phyloP scores from a whole-genome alignment of 192 early-diverging fungal species.

The Entomortierella lignicola region DNA sequence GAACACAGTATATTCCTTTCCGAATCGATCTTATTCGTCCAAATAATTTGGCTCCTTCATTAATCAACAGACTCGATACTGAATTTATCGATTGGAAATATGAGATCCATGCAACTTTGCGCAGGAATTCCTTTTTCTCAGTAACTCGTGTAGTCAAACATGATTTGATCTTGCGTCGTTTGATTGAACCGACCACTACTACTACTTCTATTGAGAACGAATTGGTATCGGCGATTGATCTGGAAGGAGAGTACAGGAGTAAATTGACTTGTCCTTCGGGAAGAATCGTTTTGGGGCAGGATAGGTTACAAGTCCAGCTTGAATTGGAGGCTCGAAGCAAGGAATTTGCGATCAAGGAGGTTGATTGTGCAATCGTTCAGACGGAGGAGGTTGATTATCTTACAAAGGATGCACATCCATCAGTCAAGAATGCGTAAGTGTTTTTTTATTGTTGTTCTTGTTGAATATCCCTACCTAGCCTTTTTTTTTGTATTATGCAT shows the following conservation, averaged over 20 bases:
- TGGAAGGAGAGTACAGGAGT: slow-evolving; percentile 31
- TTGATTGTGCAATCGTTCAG: slow-evolving; percentile 41
- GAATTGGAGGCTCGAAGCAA: slow-evolving; percentile 45
- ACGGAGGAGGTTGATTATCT: slow-evolving; percentile 37
- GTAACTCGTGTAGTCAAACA: slow-evolving; percentile 46
- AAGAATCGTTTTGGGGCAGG: slow-evolving; percentile 43
- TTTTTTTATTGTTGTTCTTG: slow-evolving; percentile 4
- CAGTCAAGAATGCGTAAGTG: slow-evolving; percentile 34
- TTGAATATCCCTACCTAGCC: neutral
- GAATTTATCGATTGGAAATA: slow-evolving; percentile 52
- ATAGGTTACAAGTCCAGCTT: slow-evolving; percentile 22
- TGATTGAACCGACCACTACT: too few relatives aligned
- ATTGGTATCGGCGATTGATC: slow-evolving; percentile 43
- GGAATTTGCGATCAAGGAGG: slow-evolving; percentile 50
- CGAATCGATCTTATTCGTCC: slow-evolving; percentile 39
- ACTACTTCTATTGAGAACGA: slow-evolving; percentile 4
- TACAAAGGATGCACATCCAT: slow-evolving; percentile 10
- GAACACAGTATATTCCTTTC: slow-evolving; percentile 49
- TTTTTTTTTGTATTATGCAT: neutral
- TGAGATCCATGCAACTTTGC: slow-evolving; percentile 49
- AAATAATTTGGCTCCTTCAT: slow-evolving; percentile 27
- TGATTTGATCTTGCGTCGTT: slow-evolving; percentile 44
- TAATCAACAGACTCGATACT: slow-evolving; percentile 55
- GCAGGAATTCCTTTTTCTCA: slow-evolving; percentile 46
- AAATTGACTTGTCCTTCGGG: slow-evolving; percentile 42